Base-by-base conservation (phyloP, 768 basidiomycete species). In the Aureoboletus auriporus region DNA sequence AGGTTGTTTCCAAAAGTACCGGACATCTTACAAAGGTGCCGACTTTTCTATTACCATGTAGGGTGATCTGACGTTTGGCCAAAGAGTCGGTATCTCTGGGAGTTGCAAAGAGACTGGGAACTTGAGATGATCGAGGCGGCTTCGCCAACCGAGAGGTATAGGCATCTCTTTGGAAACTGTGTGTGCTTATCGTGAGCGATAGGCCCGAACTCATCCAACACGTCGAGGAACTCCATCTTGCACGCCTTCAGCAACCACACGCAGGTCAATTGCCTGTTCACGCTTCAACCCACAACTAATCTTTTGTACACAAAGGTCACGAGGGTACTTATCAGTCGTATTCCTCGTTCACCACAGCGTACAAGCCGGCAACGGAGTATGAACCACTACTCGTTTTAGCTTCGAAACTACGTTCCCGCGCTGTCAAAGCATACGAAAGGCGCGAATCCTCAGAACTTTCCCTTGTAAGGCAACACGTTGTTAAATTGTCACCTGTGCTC, bases 291-390 rank as follows among this genome's bases (percentile, higher is more conserved):
- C 26, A 28, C 28, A 8, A 29, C 49, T 56, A 11, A 58, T 37
- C 11, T 26, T 23, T 34, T n/a, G 11, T 26, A 3, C 39, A 34
- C 26, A n/a, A 57, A 93, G 91, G 80, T 50, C 76, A 84, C 47
- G 89, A 91, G 35, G 80, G 87, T 12, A 94, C 93, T 0, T 84
- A 84, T 47, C 84, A 90, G 58, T 75, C 80, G 2, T 98, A 95
- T 64, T 96, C 94, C 0, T 78, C 84, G 0, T 96, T 97, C 69
- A 90, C 91, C 13, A 90, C 92, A 1, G 78, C 79, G 46, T 77
- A 87, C 65, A 80, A 83, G 57, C 79, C 86, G 12, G 72, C 83
- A 0, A 69, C 76, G n/a, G 77, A 85, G 37, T 98, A 98, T 61
- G 93, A 95, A 60, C 57, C 71, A 0, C 68, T 84, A 7, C 78